Base-by-base conservation (phyloP, 2,329 filamentous ascomycete species). In the Thermothelomyces thermophilus region DNA sequence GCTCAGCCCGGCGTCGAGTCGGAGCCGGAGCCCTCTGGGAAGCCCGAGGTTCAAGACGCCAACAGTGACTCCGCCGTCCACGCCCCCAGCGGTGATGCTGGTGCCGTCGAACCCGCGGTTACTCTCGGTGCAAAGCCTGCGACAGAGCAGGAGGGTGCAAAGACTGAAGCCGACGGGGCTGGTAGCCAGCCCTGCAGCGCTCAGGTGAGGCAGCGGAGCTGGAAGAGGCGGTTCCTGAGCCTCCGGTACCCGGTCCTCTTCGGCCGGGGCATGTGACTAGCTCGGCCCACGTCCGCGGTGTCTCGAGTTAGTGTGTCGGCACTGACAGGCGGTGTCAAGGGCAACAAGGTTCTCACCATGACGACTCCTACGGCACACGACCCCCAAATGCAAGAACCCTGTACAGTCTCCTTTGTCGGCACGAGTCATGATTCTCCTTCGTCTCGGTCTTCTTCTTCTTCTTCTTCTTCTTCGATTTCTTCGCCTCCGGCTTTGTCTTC, bases 361-460 rank as follows among this genome's bases (percentile, higher is more conserved):
- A 34, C 41, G 19, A 40, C 43, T 43, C 41, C 34, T 33, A 42
- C 48, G 30, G 46, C 43, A 46, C 41, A 48, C 46, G n/a, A 46
- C 28, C 10, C 30, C n/a, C 45, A 31, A 51, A 50, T 56, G 58
- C 56, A 58, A 54, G 55, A 54, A 56, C 46, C 47, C 9, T 56
- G 52, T 58, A 59, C 48, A 52, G 37, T 60, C 42, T 56, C 56
- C 51, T 58, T 59, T 59, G 55, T 60, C 42, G 43, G 41, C 35
- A 50, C 42, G 46, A 35, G 16, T 41, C 36, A 56, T 30, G 41
- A 53, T 24, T 45, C 36, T 48, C 17, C 40, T 49, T 42, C 17
- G 10, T 47, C 50, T 16, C 46, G 33, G 16, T 33, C 44, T 44
- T 19, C 34, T 16, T 36, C 37, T 46, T 43, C 24, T 6, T 10